These are phyloP conservation scores for Neurospora pannonica DNA, from an alignment of 495 filamentous ascomycete species.

Conservation along the genomic window DNA sequence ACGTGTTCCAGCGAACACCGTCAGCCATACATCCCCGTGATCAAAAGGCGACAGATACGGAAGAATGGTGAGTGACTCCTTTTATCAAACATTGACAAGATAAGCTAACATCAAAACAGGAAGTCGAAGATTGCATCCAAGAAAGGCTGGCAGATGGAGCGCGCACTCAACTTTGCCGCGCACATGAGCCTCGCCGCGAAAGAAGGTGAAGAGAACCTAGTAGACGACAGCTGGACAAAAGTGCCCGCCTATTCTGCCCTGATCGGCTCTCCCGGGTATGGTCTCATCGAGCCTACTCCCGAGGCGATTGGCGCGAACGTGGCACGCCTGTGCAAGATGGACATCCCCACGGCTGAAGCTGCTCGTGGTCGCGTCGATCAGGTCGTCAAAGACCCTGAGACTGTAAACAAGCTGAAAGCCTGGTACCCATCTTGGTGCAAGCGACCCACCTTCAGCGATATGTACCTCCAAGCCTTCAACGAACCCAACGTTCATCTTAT, in stretches of 20 bases:
- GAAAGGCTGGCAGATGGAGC: constrained; percentile 37
- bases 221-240: constrained; percentile 33
- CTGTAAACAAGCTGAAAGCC: constrained; percentile 31
- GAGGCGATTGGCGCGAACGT: constrained; percentile 28
- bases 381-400: constrained; percentile 34
- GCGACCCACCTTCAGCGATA: constrained; percentile 36
- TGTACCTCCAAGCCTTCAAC: constrained; percentile 38
- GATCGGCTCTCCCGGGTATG: constrained; percentile 14
- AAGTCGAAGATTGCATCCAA: constrained; percentile 25
- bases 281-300: constrained; percentile 19
- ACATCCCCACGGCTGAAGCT: constrained; percentile 13
- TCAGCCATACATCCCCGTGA: constrained; percentile 38
- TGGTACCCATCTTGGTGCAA: constrained; percentile 41
- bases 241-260: constrained; percentile 20
- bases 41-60: constrained; percentile 38
- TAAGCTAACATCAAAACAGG: constrained; percentile 2
- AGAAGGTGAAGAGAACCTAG: constrained; percentile 25
- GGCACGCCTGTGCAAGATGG: constrained; percentile 18
- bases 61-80: constrained; percentile 25
- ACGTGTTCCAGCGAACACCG: constrained; percentile 49
- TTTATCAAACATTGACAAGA: not conserved
- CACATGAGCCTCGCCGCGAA: constrained; percentile 16
- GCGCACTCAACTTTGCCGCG: constrained; percentile 27
- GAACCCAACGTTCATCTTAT: constrained; percentile 38
- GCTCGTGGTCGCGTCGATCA: constrained; percentile 29